These are phyloP conservation scores for Whalleya microplaca DNA, from an alignment of 2,329 filamentous ascomycete species.

Conservation along the genomic window DNA sequence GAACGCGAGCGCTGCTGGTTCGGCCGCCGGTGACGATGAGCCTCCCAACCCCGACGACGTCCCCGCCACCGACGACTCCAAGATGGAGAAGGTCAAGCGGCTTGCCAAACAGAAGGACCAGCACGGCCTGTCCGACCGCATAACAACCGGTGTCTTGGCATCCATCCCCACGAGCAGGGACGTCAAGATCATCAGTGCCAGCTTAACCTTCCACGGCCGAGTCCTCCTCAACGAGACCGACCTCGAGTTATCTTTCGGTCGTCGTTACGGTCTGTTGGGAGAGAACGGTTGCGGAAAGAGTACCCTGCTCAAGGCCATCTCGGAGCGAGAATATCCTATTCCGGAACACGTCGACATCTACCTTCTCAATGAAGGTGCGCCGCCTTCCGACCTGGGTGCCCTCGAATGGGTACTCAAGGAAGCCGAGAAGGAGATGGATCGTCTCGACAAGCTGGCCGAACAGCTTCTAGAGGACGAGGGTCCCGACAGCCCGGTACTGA, in stretches of 20 bases:
- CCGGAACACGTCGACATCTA: slow-evolving; percentile 98
- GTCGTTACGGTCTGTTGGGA: slow-evolving; percentile 91
- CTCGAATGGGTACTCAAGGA: slow-evolving; percentile 97
- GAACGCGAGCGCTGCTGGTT: slow-evolving; percentile 63
- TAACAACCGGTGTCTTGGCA: slow-evolving; percentile 94
- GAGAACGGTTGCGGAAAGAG: slow-evolving; percentile 99
- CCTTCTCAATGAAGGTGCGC: slow-evolving; percentile 94
- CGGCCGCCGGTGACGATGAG: slow-evolving; percentile 71
- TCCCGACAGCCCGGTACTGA: slow-evolving; percentile 84
- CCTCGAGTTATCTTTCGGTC: slow-evolving; percentile 89
- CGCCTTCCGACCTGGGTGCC: slow-evolving; percentile 84
- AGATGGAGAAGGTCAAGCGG: slow-evolving; percentile 82
- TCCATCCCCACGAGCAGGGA: slow-evolving; percentile 86
- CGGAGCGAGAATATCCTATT: slow-evolving; percentile 90
- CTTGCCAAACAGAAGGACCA: slow-evolving; percentile 93
- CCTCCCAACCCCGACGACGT: slow-evolving; percentile 67
- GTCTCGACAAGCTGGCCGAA: slow-evolving; percentile 87
- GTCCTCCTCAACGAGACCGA: slow-evolving; percentile 94
- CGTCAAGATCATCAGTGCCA: slow-evolving; percentile 94
- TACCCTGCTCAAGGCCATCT: slow-evolving; percentile 94
- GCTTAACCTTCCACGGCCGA: slow-evolving; percentile 95
- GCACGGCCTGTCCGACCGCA: slow-evolving; percentile 93
- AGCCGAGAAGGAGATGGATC: slow-evolving; percentile 89
- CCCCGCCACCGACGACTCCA: slow-evolving; percentile 71
- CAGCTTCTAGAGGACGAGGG: slow-evolving; percentile 89